Evolutionary conservation across 2,329 filamentous ascomycete species (phyloP).

Genomic region (Epichloe amarillans): DNA sequence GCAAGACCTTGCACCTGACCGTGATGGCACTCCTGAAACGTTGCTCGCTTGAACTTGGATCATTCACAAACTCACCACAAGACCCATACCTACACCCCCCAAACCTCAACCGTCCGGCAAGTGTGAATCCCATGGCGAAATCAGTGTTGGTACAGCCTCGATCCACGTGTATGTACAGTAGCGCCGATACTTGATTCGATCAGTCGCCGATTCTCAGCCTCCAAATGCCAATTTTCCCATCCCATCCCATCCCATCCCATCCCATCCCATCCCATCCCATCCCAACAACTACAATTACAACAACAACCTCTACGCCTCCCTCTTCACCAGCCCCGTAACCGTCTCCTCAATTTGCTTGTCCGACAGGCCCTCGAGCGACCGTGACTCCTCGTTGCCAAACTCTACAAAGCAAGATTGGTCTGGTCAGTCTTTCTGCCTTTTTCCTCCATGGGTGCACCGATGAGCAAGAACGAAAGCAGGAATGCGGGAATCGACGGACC

Average conservation of each 20-base stretch:
- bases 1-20: background rate
- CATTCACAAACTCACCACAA: no score
- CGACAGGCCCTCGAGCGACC: constrained; percentile 43
- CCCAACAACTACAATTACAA: background rate
- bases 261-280: no score
- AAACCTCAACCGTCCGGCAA: no score
- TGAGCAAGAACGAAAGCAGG: background rate
- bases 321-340: constrained; percentile 40
- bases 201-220: background rate
- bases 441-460: background rate
- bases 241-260: background rate
- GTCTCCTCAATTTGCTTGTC: constrained; percentile 50
- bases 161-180: background rate
- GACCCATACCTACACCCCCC: no score
- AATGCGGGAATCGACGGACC: constrained; percentile 35
- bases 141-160: background rate
- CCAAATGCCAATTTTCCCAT: background rate
- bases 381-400: constrained; percentile 42
- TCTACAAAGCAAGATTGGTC: constrained; percentile 21
- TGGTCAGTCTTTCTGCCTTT: background rate
- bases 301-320: background rate
- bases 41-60: no score
- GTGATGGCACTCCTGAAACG: no score
- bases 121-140: background rate
- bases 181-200: background rate